These are phyloP conservation scores for Termitomyces sp. DNA, from an alignment of 768 basidiomycete species.

Conservation along the genomic window DNA sequence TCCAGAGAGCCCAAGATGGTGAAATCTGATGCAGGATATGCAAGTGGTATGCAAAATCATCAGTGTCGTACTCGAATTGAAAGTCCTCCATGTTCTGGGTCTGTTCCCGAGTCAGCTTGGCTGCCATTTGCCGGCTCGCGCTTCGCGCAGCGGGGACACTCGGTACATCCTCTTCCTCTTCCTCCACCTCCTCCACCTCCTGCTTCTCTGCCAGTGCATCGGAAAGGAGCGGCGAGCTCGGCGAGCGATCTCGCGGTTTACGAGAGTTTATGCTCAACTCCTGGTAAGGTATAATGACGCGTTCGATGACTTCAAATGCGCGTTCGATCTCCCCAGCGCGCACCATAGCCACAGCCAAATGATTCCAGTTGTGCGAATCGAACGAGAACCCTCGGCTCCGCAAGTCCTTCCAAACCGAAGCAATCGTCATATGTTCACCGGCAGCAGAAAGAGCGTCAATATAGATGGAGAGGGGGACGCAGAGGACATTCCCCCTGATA, in stretches of 20 bases:
- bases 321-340: slow-evolving; percentile 78
- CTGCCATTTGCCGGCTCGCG: slow-evolving; percentile 16
- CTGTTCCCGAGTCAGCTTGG: slow-evolving; percentile 11
- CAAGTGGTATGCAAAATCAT: slow-evolving; percentile 55
- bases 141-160: slow-evolving; percentile 24
- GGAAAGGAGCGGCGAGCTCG: slow-evolving; percentile 35
- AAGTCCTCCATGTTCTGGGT: slow-evolving; percentile 11
- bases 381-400: slow-evolving; percentile 63
- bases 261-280: slow-evolving; percentile 20
- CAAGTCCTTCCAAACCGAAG: slow-evolving; percentile 61
- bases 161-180: slow-evolving; percentile 16
- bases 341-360: slow-evolving; percentile 67
- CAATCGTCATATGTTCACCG: slow-evolving; percentile 56
- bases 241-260: slow-evolving; percentile 22
- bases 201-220: slow-evolving; percentile 16
- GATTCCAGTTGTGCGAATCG: slow-evolving; percentile 91
- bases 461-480: slow-evolving; percentile 74
- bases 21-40: slow-evolving; percentile 57
- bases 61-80: slow-evolving; percentile 12
- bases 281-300: slow-evolving; percentile 62
- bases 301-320: slow-evolving; percentile 79
- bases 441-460: slow-evolving; percentile 67
- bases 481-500: slow-evolving; percentile 50
- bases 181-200: slow-evolving; percentile 1
- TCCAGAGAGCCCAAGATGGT: slow-evolving; percentile 62